These are phyloP conservation scores for Leonotis leonurus DNA, from an alignment of 257 asterid genomes.

Conservation along the genomic window DNA sequence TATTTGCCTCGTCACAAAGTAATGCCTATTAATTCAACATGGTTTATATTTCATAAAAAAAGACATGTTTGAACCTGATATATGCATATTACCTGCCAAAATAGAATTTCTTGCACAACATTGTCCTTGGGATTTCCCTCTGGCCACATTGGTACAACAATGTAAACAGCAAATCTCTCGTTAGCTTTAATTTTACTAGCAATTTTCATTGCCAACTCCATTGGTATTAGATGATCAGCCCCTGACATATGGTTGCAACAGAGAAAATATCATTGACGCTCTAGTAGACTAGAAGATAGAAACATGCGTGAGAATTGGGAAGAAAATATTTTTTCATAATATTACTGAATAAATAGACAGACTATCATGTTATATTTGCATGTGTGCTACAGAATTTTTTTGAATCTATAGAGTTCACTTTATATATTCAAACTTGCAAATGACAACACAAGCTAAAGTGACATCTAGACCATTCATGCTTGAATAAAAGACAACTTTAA, in stretches of 20 bases:
- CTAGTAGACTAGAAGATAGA: conserved; percentile 8
- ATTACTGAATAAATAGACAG: neutral
- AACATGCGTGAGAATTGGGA: neutral
- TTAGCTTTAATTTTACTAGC: conserved; percentile 70
- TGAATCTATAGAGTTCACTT: no score
- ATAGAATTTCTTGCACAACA: conserved; percentile 84
- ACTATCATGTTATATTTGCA: no score
- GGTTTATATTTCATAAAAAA: neutral
- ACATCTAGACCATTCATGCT: neutral
- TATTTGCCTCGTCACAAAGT: neutral
- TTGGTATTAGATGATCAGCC: conserved; percentile 83
- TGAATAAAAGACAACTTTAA: neutral
- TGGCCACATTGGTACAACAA: conserved; percentile 92
- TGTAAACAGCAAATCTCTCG: conserved; percentile 72
- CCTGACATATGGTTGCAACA: conserved; percentile 36
- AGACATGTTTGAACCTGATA: neutral
- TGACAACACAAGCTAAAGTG: neutral
- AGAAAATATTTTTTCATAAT: neutral
- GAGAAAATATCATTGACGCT: conserved; percentile 5
- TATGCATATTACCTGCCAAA: conserved; percentile 66
- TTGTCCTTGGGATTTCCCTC: conserved; percentile 79
- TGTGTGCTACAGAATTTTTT: neutral
- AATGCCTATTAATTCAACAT: neutral
- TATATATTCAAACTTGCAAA: neutral
- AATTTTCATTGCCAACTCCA: conserved; percentile 72